Base-by-base conservation (phyloP, 2,329 filamentous ascomycete species). In the Pyricularia grisea region DNA sequence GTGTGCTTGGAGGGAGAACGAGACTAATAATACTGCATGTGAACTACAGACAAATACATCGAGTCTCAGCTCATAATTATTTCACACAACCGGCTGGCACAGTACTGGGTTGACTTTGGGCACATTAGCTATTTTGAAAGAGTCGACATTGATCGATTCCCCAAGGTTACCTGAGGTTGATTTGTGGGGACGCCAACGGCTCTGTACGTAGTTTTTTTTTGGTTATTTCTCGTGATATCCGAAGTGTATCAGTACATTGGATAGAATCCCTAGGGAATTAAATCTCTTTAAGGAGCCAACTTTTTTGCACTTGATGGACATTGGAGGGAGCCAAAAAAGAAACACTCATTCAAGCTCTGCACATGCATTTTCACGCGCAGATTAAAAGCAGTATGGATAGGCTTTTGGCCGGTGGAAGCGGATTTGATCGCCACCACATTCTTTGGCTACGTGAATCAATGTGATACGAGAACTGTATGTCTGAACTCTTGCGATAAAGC, bases 11-110 rank as follows among this genome's bases (percentile, higher is more conserved):
- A 63, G 14, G 27, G 69, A n/a, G 28, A 69, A 55, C 7, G 20
- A 55, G 11, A 67, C 67, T 71, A n/a, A 70, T 70, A 55, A 70
- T 36, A 1, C 23, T 28, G 23, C 31, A 2, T 55, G 2, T 50
- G 33, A 36, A 28, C 20, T 28, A n/a, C 70, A 94, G 92, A 93
- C 74, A 85, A 85, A 70, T 97, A 88, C 73, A 91, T 94, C 67
- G 82, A 89, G 2, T 90, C 89, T 0, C 88, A 94, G 72, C 83
- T 97, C 27, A 88, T 97, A 66, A 83, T 97, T 50, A 84, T 96
- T 58, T 93, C 90, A 2, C 85, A 88, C n/a, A 83, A 97, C 75
- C 84, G 85, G 60, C 77, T 97, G 68, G 94, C 93, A 2, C 92
- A 94, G 76, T 90, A 93, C 76, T 97, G 94, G 94, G 81, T 91